Evolutionary conservation across 768 basidiomycete genomes (phyloP), one percentile per base, ranked within the genome.

Genomic region (Mrakia blollopis): DNA sequence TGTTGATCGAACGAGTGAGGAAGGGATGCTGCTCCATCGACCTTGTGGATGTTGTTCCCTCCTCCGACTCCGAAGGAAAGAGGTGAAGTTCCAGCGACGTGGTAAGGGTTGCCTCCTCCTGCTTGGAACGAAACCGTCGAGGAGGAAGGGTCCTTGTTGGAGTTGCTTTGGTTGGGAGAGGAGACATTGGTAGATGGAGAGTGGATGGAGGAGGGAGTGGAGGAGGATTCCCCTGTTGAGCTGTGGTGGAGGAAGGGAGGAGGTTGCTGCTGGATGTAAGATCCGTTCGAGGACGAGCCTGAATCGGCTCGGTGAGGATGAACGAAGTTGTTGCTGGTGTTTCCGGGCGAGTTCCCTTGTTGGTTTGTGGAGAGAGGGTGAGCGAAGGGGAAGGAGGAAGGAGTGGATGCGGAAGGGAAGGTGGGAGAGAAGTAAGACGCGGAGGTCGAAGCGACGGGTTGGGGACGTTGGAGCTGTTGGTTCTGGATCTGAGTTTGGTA

Each of bases 171-270:
- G 39, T 44, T 39, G 2, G 23, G 65, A 25, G 65, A 23, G 39
- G 35, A 39, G 65, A 23, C 39, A 21, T 21, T 39, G 37, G 44
- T 68, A 7, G 65, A 39, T 39, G 21, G 23, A 8, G 65, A 68
- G 37, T 68, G 65, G 21, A 68, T 39, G 10, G 65, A 68, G 13
- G 65, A 68, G 6, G 65, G 65, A n/a, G 65, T 68, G 65, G 35
- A 39, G 69, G 41, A 57, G 28, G 71, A 72, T 18, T 72, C 28
- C 10, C 39, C 39, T 37, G 67, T 39, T 50, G 71, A 72, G 41
- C 41, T 30, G 18, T 71, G 69, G n/a, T 50, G 69, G n/a, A 25
- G 21, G 69, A 71, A 71, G 44, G 69, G 54, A 57, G 35, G 35
- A 30, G 71, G 37, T 35, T 60, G 50, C 44, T 52, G 35, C 3